Base-by-base conservation (phyloP, 2,329 filamentous ascomycete genomes). In the Fonsecaea monophora region DNA sequence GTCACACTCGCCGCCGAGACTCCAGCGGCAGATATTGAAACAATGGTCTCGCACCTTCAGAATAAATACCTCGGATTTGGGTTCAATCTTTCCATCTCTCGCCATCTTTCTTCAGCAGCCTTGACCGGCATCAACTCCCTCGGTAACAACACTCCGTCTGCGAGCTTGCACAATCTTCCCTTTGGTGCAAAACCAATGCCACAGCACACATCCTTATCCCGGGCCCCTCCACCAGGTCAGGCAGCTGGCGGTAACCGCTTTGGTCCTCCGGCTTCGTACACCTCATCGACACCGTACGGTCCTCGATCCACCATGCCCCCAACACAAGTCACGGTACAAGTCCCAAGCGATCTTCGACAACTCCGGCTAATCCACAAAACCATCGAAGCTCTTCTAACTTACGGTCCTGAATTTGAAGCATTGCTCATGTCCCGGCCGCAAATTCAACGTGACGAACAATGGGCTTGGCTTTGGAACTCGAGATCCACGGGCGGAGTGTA, bases 381-480 rank as follows among this genome's bases (percentile, higher is more conserved):
- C 0, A 85, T 96, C 38, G 94, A 98, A 75, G 85, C 86, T 2
- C 83, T 98, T 0, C 81, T 97, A 8, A 87, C 88, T 25, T 88
- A 95, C 72, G 93, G 94, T 0, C 88, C 92, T 0, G 92, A 95
- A 74, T 96, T 97, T 68, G 95, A 99, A 78, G 93, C 94, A 4
- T 82, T 96, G 1, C 84, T 99, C 6, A 98, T 98, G 95, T 90
- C 89, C 58, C 85, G 92, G 18, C 87, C 91, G 0, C 88, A 93
- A 62, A 90, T 98, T 0, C 92, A 96, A 76, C 86, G 85, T 48
- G 92, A 97, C 67, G 92, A 96, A 77, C 93, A 90, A 71, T 98
- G 94, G 89, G 91, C 93, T 0, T 99, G 94, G 91, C 83, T 99
- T 4, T 99, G 92, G 89, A 90, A 98, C 77, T 86, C 93, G 21